These are phyloP conservation scores for Hysterium pulicare DNA, from an alignment of 2,329 filamentous ascomycete species.

Conservation along the genomic window DNA sequence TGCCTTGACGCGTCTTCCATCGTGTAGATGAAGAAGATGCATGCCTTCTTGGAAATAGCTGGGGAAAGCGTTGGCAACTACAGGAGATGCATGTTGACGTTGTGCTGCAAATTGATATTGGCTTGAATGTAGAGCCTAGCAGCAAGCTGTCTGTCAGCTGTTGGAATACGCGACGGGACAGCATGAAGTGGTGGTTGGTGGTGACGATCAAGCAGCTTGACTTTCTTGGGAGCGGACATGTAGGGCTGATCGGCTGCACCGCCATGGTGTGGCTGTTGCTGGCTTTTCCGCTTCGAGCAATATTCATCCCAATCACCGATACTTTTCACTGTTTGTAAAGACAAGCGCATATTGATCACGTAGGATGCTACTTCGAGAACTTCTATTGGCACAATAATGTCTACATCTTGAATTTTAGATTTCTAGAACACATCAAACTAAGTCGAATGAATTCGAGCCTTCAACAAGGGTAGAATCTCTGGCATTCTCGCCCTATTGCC, in stretches of 20 bases:
- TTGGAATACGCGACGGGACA: conserved; percentile 35
- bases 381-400: too few species aligned
- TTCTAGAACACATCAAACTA: too few species aligned
- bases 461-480: too few species aligned
- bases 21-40: conserved; percentile 60
- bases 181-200: conserved; percentile 21
- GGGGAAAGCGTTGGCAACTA: conserved; percentile 3
- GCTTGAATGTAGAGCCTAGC: conserved; percentile 11
- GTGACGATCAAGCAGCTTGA: neutral
- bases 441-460: too few species aligned
- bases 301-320: too few species aligned
- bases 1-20: conserved; percentile 78
- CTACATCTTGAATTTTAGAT: too few species aligned
- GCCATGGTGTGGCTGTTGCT: too few species aligned
- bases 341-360: too few species aligned
- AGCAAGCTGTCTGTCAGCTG: conserved; percentile 35
- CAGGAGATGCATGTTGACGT: conserved; percentile 15
- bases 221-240: neutral
- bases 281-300: too few species aligned
- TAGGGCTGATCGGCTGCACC: neutral
- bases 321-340: too few species aligned
- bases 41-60: conserved; percentile 7
- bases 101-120: conserved; percentile 9
- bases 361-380: too few species aligned
- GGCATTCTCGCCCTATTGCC: too few species aligned